Conservation (phyloP, 2,329 filamentous ascomycete species). For the Iodosphaeria phyllophila region DNA sequence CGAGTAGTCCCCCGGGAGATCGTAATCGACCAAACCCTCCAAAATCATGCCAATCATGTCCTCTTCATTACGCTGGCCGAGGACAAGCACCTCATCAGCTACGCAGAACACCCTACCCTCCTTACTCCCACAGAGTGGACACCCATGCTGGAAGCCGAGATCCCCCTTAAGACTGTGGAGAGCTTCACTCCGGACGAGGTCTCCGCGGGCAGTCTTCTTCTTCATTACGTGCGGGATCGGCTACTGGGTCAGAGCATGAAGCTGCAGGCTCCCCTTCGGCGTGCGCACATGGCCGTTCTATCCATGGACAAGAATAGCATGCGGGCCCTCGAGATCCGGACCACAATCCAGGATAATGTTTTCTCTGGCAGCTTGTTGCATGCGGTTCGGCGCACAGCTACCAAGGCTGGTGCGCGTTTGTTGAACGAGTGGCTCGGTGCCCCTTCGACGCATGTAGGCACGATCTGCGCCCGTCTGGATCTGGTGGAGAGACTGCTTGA, state of each 20-base stretch:
- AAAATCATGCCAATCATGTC: constrained; percentile 36
- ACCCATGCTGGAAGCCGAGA: constrained; percentile 56
- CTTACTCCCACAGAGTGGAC: constrained; percentile 46
- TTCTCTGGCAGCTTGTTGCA: constrained; percentile 77
- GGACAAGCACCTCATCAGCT: constrained; percentile 60
- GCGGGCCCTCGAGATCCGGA: constrained; percentile 72
- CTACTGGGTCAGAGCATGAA: constrained; percentile 63
- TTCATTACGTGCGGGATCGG: constrained; percentile 68
- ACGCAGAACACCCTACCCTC: constrained; percentile 32
- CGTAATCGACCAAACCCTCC: constrained; percentile 49
- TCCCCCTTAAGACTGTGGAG: constrained; percentile 30
- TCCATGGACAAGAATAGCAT: constrained; percentile 83
- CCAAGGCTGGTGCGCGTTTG: constrained; percentile 74
- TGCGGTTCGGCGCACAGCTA: constrained; percentile 75
- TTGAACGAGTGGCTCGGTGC: constrained; percentile 75
- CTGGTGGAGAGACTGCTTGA: constrained; percentile 60
- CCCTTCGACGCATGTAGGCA: constrained; percentile 68
- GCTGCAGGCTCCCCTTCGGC: constrained; percentile 63
- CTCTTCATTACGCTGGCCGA: constrained; percentile 53
- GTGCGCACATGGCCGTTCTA: constrained; percentile 63
- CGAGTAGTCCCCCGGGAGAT: constrained; percentile 74
- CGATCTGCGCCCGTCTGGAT: constrained; percentile 65
- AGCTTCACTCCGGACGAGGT: constrained; percentile 53
- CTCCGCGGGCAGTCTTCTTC: constrained; percentile 57
- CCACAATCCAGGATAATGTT: constrained; percentile 63